Base-by-base conservation (phyloP, 2,329 filamentous ascomycete genomes). In the Colletotrichum cuscutae region DNA sequence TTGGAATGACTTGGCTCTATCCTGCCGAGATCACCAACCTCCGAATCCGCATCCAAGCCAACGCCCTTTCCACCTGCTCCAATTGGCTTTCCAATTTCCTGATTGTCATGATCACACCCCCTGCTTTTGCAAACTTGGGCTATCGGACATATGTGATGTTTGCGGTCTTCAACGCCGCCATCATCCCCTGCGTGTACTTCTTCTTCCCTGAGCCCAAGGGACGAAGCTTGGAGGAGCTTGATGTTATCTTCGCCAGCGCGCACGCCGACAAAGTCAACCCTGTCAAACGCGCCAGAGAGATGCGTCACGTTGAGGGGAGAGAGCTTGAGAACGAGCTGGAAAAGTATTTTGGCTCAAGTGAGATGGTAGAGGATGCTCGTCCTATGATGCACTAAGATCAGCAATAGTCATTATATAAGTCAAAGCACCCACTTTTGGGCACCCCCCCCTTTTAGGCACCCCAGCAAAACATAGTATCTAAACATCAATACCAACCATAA, bases 91-190 rank as follows among this genome's bases (percentile, higher is more conserved):
- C 87, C 80, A 90, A 91, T 80, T 92, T 92, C 80, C 83, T 92
- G 78, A 89, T 93, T 28, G 91, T 93, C 62, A 91, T 92, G 87
- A 89, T 92, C 63, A 91, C 90, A 0, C 90, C 90, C 0, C 86
- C 89, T 7, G 88, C 90, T 5, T 89, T 92, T 68, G 77, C 82
- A 61, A 87, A 85, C 61, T 82, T 89, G 3, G 82, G 84, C 5
- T 90, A 86, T 83, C 84, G 84, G 66, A 89, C 86, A 65, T 90
- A 88, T 78, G 83, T 89, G 57, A 86, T 90, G 74, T 91, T 88
- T 79, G 86, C 87, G 2, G 82, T 84, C n/a, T 84, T 88, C 76
- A 89, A 88, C 79, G 86, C 84, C 49, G 80, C 82, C 22, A 88
- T 89, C 76, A 79, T 89, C 56, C 87, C 87, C 1, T 82, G 87